A percentile compares a stretch with the other conserved stretches of the same genome.
Evolutionary conservation across 2,329 filamentous ascomycete genomes (phyloP).

Genomic region (Arthrobotrys pseudoclavata): DNA sequence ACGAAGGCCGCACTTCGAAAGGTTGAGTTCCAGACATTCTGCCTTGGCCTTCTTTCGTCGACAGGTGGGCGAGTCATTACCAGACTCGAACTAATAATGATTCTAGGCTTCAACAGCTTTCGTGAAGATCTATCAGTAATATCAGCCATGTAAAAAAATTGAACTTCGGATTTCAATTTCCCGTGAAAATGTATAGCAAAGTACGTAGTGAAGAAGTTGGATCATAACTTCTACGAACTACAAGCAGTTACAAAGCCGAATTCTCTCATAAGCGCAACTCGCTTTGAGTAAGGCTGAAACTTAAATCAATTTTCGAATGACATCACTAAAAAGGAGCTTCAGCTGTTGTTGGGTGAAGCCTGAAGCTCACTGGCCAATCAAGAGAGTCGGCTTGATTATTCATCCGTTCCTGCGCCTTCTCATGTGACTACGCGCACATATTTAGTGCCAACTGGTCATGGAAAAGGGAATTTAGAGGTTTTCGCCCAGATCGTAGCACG

Average conservation of each 20-base stretch:
- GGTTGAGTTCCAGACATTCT: constrained; percentile 9
- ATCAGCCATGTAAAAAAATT: too few relatives aligned
- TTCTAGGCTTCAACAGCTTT: neutral
- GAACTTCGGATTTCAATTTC: neutral
- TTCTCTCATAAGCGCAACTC: too few relatives aligned
- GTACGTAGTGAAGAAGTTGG: too few relatives aligned
- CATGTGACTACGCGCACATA: constrained; percentile 44
- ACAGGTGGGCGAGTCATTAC: neutral
- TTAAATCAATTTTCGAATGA: neutral
- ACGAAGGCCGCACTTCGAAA: constrained; percentile 1
- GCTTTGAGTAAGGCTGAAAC: too few relatives aligned
- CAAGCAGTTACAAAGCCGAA: too few relatives aligned
- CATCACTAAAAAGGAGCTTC: neutral
- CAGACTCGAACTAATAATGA: too few relatives aligned
- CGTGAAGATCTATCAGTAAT: neutral
- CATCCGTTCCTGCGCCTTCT: constrained; percentile 40
- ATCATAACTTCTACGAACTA: too few relatives aligned
- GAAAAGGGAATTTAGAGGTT: neutral
- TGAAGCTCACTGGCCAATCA: constrained; percentile 4
- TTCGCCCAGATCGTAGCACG: neutral
- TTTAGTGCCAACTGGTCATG: neutral
- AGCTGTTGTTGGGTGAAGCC: neutral
- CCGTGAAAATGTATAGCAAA: too few relatives aligned
- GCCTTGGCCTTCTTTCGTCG: neutral
- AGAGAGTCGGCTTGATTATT: constrained; percentile 56